phyloP scores from a whole-genome alignment of 805 yeast species.

The Suhomyces canberraensis region DNA sequence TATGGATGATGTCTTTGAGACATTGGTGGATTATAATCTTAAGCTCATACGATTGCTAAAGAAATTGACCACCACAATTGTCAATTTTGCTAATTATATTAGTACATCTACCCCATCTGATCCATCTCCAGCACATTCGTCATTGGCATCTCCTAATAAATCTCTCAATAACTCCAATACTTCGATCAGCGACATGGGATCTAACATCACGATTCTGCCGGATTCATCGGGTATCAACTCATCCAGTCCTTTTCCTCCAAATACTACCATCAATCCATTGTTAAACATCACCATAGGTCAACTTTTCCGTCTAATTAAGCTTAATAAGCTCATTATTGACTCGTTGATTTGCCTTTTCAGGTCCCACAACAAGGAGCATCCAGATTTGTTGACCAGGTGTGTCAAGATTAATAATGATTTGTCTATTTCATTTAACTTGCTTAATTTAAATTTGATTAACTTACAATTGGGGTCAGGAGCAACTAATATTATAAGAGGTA shows the following conservation, averaged over 20 bases:
- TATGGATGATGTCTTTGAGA: slow-evolving; percentile 24
- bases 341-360: slow-evolving; percentile 18
- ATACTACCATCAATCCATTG: slow-evolving; percentile 23
- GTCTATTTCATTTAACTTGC: slow-evolving; percentile 29
- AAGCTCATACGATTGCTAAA: slow-evolving; percentile 38
- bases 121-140: not conserved
- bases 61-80: slow-evolving; percentile 26
- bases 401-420: slow-evolving; percentile 37
- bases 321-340: slow-evolving; percentile 35
- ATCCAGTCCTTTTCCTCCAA: not conserved
- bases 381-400: slow-evolving; percentile 28
- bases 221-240: slow-evolving; percentile 5
- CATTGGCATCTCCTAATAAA: not conserved
- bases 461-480: slow-evolving; percentile 24
- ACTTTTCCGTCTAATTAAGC: slow-evolving; percentile 31
- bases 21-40: slow-evolving; percentile 34
- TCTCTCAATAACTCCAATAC: slow-evolving; percentile 1
- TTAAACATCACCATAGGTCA: slow-evolving; percentile 34
- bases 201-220: not conserved
- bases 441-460: slow-evolving; percentile 23
- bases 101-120: slow-evolving; percentile 15
- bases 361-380: slow-evolving; percentile 12
- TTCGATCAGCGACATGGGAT: not conserved
- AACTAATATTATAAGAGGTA: slow-evolving; percentile 19
- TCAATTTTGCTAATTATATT: slow-evolving; percentile 28